A percentile compares a stretch with the other conserved stretches of the same genome.
Conservation (phyloP, 164 flowering plant species). For the Vitis rupestris region DNA sequence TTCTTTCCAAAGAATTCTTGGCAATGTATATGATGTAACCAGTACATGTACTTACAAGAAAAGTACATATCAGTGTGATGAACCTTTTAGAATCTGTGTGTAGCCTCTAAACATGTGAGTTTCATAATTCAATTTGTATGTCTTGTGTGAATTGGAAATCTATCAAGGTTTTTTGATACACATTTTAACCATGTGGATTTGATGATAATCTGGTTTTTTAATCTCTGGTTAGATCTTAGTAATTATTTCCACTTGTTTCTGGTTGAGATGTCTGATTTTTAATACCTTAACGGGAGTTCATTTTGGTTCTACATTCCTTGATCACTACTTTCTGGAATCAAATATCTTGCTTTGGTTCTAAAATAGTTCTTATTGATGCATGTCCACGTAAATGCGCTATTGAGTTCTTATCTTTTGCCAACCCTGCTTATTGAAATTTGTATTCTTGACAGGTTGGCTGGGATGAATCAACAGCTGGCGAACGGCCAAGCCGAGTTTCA, state of each 20-base stretch:
- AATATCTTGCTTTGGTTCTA: neutral
- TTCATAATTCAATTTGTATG: no score
- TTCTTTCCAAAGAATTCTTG: no score
- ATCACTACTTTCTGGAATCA: neutral
- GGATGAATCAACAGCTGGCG: slow-evolving; percentile 99
- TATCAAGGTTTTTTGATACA: no score
- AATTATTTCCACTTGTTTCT: neutral
- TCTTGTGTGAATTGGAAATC: no score
- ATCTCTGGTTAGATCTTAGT: neutral
- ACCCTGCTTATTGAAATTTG: neutral
- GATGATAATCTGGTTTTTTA: neutral
- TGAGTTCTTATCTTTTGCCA: neutral
- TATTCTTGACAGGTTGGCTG: slow-evolving; percentile 72
- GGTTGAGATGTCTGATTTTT: neutral
- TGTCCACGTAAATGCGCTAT: neutral
- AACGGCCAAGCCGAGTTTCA: slow-evolving; percentile 81
- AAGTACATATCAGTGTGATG: no score
- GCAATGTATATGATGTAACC: no score
- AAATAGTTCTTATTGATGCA: neutral
- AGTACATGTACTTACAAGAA: no score
- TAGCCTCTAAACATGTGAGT: no score
- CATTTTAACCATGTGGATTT: no score
- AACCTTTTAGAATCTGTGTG: no score
- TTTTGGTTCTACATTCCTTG: neutral
- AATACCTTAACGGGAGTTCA: neutral